These are phyloP conservation scores for Hypericum androsaemum DNA, from an alignment of 345 rosid genomes.

Conservation along the genomic window DNA sequence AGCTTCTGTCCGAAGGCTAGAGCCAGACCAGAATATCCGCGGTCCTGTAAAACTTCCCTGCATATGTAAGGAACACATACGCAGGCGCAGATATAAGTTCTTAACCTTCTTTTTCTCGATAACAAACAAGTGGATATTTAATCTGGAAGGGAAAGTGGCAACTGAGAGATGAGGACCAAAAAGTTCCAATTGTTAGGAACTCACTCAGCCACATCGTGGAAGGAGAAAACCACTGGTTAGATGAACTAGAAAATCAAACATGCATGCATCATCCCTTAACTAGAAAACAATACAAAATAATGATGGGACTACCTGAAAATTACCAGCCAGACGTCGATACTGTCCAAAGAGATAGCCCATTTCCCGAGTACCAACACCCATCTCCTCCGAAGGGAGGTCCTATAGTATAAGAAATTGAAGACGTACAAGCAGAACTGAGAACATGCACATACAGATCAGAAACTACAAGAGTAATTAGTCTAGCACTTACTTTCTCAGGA, in stretches of 20 bases:
- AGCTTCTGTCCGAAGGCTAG: constrained; percentile 99
- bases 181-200: too few relatives aligned
- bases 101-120: constrained; percentile 9
- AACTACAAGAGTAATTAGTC: constrained; percentile 1
- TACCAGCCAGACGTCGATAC: constrained; percentile 86
- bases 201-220: neutral
- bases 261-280: neutral
- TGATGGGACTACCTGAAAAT: constrained; percentile 66
- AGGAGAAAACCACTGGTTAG: neutral
- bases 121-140: too few relatives aligned
- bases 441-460: constrained; percentile 9
- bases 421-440: constrained; percentile 2
- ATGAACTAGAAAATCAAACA: too few relatives aligned
- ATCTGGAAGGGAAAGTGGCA: too few relatives aligned
- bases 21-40: constrained; percentile 91
- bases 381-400: constrained; percentile 99
- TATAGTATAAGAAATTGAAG: constrained; percentile 17
- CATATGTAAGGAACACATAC: constrained; percentile 50
- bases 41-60: constrained; percentile 99
- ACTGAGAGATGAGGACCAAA: too few relatives aligned
- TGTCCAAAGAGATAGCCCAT: constrained; percentile 99
- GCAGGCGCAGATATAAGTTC: constrained; percentile 24
- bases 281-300: constrained; percentile 3
- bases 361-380: constrained; percentile 97
- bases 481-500: constrained; percentile 67